A percentile compares a stretch with the other conserved stretches of the same genome.
These are phyloP conservation scores for Haplosporangium sp. DNA, from an alignment of 371 early-diverging fungal genomes.

Conservation along the genomic window DNA sequence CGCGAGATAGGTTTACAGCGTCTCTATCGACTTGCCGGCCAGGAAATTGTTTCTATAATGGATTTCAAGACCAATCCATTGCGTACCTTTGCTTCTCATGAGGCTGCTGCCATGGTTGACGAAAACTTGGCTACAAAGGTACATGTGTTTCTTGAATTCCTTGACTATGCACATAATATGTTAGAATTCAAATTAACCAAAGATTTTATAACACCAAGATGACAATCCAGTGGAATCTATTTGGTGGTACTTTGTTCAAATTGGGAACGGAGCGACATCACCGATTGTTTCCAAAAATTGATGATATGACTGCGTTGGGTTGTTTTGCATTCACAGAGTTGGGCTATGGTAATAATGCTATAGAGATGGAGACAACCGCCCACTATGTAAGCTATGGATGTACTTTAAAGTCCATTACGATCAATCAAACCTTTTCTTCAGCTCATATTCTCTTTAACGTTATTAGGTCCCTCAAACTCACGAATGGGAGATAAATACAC, in stretches of 20 bases:
- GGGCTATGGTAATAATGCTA: constrained; percentile 82
- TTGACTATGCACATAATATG: too few relatives aligned
- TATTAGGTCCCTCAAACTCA: constrained; percentile 60
- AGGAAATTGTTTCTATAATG: too few relatives aligned
- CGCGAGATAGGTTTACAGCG: too few relatives aligned
- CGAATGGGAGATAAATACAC: constrained; percentile 81
- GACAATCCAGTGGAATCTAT: constrained; percentile 69
- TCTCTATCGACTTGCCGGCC: too few relatives aligned
- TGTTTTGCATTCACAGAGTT: constrained; percentile 81
- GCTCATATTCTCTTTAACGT: neutral
- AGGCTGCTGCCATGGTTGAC: too few relatives aligned
- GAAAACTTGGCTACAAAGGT: too few relatives aligned
- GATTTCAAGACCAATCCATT: too few relatives aligned
- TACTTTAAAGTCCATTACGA: too few relatives aligned
- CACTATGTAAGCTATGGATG: constrained; percentile 58
- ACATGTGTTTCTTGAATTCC: too few relatives aligned
- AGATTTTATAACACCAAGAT: too few relatives aligned
- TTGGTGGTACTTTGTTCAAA: constrained; percentile 76
- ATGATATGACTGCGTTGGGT: constrained; percentile 69
- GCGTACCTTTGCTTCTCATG: too few relatives aligned
- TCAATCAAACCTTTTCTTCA: too few relatives aligned
- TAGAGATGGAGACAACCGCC: constrained; percentile 82
- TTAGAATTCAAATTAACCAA: neutral
- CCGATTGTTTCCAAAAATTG: constrained; percentile 63
- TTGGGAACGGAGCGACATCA: constrained; percentile 80